A percentile compares a stretch with the other conserved stretches of the same genome.
These are phyloP conservation scores for Posidonia australis DNA, from an alignment of 106 monocot species.

Conservation along the genomic window DNA sequence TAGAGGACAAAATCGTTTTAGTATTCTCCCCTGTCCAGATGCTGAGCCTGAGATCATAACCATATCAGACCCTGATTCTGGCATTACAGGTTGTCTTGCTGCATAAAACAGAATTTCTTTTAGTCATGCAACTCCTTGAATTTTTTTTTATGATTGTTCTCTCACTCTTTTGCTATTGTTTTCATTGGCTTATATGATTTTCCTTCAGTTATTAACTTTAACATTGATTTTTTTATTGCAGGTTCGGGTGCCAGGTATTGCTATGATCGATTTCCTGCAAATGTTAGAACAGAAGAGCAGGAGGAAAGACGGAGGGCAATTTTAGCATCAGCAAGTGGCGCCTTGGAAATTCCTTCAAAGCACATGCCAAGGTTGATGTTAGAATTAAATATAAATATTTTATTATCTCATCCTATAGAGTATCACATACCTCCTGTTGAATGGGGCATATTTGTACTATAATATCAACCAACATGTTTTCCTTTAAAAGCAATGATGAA, in stretches of 20 bases:
- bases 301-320: slow-evolving; percentile 75
- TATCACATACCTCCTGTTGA: no score
- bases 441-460: no score
- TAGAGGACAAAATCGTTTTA: slow-evolving; percentile 66
- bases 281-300: slow-evolving; percentile 75
- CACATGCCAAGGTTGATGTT: slow-evolving; percentile 35
- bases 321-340: slow-evolving; percentile 57
- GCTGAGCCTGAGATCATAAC: slow-evolving; percentile 81
- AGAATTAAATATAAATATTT: background rate
- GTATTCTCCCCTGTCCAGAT: slow-evolving; percentile 50
- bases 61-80: slow-evolving; percentile 52
- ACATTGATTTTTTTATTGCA: background rate
- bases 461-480: no score
- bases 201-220: background rate
- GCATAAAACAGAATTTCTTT: background rate
- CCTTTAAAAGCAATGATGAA: no score
- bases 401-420: background rate
- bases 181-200: background rate
- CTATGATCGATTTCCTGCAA: slow-evolving; percentile 78
- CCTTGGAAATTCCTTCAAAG: slow-evolving; percentile 36
- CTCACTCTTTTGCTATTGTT: background rate
- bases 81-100: slow-evolving; percentile 32
- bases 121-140: background rate
- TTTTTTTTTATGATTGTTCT: slow-evolving; percentile 2
- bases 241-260: slow-evolving; percentile 30